Percentiles rank a stretch among this genome's conserved stretches.
Conservation (phyloP, 78 protist species). For the Anaeramoeba flamelloides region DNA sequence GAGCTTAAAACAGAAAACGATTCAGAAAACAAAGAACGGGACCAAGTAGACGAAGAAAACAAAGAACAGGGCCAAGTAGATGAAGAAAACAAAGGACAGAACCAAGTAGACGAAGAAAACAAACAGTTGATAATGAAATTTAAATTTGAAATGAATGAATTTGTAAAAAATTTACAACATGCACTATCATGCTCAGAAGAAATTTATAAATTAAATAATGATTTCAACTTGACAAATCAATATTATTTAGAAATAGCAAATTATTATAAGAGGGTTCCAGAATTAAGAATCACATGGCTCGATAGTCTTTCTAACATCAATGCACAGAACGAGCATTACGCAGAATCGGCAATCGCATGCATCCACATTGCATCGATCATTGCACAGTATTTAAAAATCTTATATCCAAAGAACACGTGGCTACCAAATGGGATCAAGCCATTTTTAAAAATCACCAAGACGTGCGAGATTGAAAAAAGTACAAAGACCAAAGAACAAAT, state of each 20-base stretch:
- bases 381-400: not conserved
- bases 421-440: not conserved
- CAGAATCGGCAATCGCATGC: not conserved
- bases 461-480: not conserved
- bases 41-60: no score
- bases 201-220: no score
- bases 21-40: no score
- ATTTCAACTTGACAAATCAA: not conserved
- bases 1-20: no score
- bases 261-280: not conserved
- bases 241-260: not conserved
- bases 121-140: no score
- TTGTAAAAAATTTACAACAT: no score
- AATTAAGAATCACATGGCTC: not conserved
- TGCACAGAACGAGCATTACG: not conserved
- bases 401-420: not conserved
- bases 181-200: no score
- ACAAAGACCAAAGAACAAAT: not conserved
- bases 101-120: no score
- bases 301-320: not conserved
- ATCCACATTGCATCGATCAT: not conserved
- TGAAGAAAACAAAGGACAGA: no score
- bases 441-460: not conserved
- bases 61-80: no score
- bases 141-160: no score